Conservation (phyloP, 495 filamentous ascomycete genomes). For the Hyaloscypha hepaticicola region DNA sequence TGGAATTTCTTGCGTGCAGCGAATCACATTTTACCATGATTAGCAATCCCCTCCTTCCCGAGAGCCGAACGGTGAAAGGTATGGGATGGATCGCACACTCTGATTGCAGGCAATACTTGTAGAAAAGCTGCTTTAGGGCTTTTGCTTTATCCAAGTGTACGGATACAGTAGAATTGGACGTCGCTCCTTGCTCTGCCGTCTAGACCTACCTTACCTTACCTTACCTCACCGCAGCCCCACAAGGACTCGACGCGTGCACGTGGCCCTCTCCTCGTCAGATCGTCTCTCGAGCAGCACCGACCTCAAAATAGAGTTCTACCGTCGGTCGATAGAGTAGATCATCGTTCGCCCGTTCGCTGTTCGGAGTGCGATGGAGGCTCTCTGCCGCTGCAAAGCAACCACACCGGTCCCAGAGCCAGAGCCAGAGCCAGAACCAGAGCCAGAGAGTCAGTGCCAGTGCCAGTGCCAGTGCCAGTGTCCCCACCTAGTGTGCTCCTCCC, state of each 20-base stretch:
- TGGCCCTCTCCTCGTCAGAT: not conserved
- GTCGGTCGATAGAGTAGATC: not conserved
- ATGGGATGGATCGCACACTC: conserved; percentile 1
- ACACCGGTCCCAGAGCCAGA: not conserved
- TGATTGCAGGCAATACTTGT: not conserved
- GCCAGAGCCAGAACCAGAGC: no score
- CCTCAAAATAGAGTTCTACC: not conserved
- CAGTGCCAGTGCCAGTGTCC: no score
- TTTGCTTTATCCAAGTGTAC: not conserved
- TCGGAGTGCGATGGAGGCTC: not conserved
- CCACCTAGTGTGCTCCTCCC: no score
- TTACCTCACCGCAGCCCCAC: not conserved
- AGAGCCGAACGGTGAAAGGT: not conserved
- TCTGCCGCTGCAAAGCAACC: not conserved
- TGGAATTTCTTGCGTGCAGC: not conserved
- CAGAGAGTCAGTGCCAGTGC: no score
- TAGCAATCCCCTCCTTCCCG: conserved; percentile 4
- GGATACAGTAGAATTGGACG: no score
- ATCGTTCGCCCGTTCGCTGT: no score
- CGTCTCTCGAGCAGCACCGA: not conserved
- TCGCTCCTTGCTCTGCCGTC: not conserved
- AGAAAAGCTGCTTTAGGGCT: not conserved
- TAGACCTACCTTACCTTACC: not conserved
- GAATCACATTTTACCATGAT: conserved; percentile 1
- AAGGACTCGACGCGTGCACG: not conserved